These are phyloP conservation scores for Trypanosoma melophagium DNA, from an alignment of 208 protist genomes.

Conservation along the genomic window DNA sequence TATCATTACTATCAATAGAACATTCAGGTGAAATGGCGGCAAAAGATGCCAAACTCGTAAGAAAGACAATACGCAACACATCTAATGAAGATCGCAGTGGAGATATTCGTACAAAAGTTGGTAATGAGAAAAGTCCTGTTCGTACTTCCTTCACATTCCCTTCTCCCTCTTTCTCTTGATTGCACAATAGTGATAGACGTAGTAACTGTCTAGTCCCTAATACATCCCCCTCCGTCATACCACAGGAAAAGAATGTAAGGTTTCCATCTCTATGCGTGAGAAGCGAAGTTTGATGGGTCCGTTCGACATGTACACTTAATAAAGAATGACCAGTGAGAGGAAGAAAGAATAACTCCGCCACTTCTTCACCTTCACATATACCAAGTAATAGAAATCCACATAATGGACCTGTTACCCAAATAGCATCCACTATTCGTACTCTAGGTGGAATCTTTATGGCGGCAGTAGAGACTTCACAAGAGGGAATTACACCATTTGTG, in stretches of 20 bases:
- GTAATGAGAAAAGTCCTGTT: slow-evolving; percentile 7
- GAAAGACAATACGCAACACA: slow-evolving; percentile 7
- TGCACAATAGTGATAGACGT: slow-evolving; percentile 11
- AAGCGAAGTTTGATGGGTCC: neutral
- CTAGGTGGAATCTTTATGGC: slow-evolving; percentile 7
- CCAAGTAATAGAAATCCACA: slow-evolving; percentile 26
- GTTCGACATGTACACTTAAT: slow-evolving; percentile 12
- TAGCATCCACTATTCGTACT: slow-evolving; percentile 12
- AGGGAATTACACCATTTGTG: neutral
- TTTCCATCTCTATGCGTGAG: neutral
- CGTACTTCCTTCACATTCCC: slow-evolving; percentile 2
- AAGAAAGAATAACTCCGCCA: slow-evolving; percentile 16
- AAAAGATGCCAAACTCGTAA: slow-evolving; percentile 17
- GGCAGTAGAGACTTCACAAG: neutral
- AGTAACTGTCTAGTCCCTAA: slow-evolving; percentile 17
- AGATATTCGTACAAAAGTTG: slow-evolving; percentile 3
- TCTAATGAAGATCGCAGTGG: slow-evolving; percentile 1
- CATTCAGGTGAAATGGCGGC: neutral
- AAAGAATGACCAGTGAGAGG: slow-evolving; percentile 14
- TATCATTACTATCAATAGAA: neutral
- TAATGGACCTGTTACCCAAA: slow-evolving; percentile 22
- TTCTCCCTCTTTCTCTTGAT: neutral
- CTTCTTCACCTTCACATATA: neutral
- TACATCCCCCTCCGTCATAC: neutral
- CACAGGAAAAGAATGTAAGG: slow-evolving; percentile 13